A percentile compares a stretch with the other conserved stretches of the same genome.
Evolutionary conservation across 768 basidiomycete species (phyloP).

Genomic region (Tricholoma matsutake): DNA sequence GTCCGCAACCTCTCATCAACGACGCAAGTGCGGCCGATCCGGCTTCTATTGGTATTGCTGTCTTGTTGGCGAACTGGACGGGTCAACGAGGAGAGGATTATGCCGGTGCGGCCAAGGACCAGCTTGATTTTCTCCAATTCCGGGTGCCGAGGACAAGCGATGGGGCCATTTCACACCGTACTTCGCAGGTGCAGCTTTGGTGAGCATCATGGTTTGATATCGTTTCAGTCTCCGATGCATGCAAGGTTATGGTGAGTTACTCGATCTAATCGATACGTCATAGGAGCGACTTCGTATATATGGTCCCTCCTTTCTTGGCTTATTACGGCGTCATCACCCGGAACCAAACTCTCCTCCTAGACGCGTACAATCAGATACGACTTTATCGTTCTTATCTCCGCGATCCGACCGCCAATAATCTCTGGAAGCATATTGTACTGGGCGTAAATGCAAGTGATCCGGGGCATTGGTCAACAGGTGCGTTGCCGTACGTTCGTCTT

Average conservation of each 20-base stretch:
- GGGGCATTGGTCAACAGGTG: constrained; percentile 82
- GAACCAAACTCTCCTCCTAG: constrained; percentile 56
- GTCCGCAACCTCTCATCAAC: constrained; percentile 55
- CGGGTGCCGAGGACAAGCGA: constrained; percentile 60
- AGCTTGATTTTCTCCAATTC: constrained; percentile 60
- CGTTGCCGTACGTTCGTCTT: constrained; percentile 10
- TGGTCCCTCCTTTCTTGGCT: constrained; percentile 86
- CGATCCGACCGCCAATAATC: constrained; percentile 43
- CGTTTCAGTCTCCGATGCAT: not conserved
- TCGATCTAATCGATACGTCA: not conserved
- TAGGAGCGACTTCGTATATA: constrained; percentile 80
- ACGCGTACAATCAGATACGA: constrained; percentile 69
- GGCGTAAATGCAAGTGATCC: constrained; percentile 51
- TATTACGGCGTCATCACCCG: constrained; percentile 68
- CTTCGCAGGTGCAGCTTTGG: constrained; percentile 70
- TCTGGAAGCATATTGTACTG: constrained; percentile 77
- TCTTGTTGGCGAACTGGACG: constrained; percentile 57
- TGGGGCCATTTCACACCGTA: constrained; percentile 81
- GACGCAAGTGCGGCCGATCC: constrained; percentile 74
- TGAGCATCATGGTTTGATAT: constrained; percentile 24
- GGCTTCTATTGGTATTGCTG: constrained; percentile 69
- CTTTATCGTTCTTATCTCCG: constrained; percentile 68
- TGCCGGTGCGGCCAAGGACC: constrained; percentile 58
- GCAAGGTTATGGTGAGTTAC: not conserved
- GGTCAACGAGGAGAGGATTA: constrained; percentile 48